Conservation (phyloP, 805 yeast species). For the Kodamaea hsintzibuensis region DNA sequence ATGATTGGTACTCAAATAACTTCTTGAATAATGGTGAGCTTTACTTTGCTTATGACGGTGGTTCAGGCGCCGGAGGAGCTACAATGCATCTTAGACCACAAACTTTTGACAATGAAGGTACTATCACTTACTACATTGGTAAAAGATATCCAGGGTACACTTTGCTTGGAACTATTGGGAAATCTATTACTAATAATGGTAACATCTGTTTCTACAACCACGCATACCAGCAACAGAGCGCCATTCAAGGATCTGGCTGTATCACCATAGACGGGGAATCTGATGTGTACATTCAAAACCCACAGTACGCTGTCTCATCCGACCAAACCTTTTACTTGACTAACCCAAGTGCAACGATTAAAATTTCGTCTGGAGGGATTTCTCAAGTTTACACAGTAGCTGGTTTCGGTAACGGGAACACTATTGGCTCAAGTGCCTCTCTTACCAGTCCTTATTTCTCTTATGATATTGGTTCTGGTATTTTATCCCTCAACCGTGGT, state of each 20-base stretch:
- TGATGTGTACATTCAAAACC: constrained; percentile 11
- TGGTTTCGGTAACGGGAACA: constrained; percentile 30
- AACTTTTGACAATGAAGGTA: constrained; percentile 18
- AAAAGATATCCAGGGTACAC: constrained; percentile 8
- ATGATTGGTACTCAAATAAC: constrained; percentile 1
- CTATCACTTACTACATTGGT: constrained; percentile 20
- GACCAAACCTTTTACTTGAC: constrained; percentile 14
- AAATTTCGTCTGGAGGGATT: constrained; percentile 17
- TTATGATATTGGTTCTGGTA: constrained; percentile 16
- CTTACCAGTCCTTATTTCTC: not conserved
- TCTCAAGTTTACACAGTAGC: constrained; percentile 22
- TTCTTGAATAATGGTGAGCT: constrained; percentile 12
- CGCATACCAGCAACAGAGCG: constrained; percentile 20
- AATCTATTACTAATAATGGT: constrained; percentile 12
- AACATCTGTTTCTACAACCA: constrained; percentile 24
- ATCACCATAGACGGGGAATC: constrained; percentile 17
- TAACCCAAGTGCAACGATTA: constrained; percentile 5
- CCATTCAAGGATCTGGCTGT: constrained; percentile 29
- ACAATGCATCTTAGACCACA: not conserved
- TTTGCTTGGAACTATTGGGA: not conserved
- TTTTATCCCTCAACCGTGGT: constrained; percentile 6
- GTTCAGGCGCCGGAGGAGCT: constrained; percentile 6
- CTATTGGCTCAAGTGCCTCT: constrained; percentile 14
- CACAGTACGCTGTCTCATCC: constrained; percentile 3
- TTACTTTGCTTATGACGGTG: constrained; percentile 12